Base-by-base conservation (phyloP, 177 flowering plant genomes). In the Vitis hybrid region DNA sequence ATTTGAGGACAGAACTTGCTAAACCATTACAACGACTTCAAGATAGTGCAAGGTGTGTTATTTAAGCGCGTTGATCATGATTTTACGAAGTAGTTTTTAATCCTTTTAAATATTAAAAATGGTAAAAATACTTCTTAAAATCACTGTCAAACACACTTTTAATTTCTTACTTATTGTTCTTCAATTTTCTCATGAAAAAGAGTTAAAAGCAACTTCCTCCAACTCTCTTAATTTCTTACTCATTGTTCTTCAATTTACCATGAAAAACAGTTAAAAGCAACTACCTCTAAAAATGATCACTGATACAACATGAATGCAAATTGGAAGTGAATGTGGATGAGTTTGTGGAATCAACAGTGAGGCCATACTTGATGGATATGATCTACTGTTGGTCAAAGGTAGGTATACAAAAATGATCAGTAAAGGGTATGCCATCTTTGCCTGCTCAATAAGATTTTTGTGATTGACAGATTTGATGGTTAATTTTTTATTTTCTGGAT, bases 241-340 rank as follows among this genome's bases (percentile, higher is more conserved):
- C 29, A 26, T 26, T 26, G 29, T 26, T 26, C 29, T 26, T 26
- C 29, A 26, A 26, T 26, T 26, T 26, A 26, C 29, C 29, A 26
- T 26, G 29, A 26, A 26, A 26, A 26, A 26, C 29, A 26, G 29
- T 26, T 26, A 26, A 26, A 26, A 26, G 29, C 29, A 26, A 26
- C 29, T 26, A 26, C 45, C 9, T 39, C 45, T 39, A 39, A 39
- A 39, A 39, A 15, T 72, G 70, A 3, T 72, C 80, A 73, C 86
- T 94, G 98, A 90, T 96, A 76, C 99, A 96, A 90, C 86, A 81
- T 67, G 98, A 96, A 73, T 96, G 99, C 88, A 90, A 92, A 77
- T 82, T 96, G 76, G 98, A 93, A 31, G 77, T 96, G 60, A 87
- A 92, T 79, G 95, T 94, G 64, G 98, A 92, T 3, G 97, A 96